Percentiles rank a stretch among this genome's conserved stretches.
These are phyloP conservation scores for Boletales sp. DNA, from an alignment of 768 basidiomycete genomes.

Conservation along the genomic window DNA sequence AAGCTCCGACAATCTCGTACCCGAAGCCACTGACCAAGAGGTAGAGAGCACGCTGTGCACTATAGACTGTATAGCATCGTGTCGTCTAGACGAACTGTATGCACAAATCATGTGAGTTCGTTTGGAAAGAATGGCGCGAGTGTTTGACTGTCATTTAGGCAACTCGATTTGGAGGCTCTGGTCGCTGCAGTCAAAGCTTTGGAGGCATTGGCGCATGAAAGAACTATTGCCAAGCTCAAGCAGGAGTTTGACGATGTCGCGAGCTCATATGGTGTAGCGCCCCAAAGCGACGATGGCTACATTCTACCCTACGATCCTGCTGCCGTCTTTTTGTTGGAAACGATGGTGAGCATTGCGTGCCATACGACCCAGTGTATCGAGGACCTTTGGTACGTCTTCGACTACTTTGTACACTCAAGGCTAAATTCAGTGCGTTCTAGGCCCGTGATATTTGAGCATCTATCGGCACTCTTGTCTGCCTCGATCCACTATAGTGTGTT, in stretches of 20 bases:
- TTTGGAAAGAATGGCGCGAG: not conserved
- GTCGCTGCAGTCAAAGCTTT: slow-evolving; percentile 83
- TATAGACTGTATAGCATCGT: slow-evolving; percentile 92
- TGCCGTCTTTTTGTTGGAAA: slow-evolving; percentile 90
- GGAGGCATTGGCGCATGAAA: slow-evolving; percentile 85
- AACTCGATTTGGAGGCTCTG: slow-evolving; percentile 74
- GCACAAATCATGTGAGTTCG: slow-evolving; percentile 80
- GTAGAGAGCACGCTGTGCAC: slow-evolving; percentile 93
- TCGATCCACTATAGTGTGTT: slow-evolving; percentile 83
- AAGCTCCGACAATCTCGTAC: slow-evolving; percentile 70
- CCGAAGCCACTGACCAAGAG: slow-evolving; percentile 87
- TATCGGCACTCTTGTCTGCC: slow-evolving; percentile 74
- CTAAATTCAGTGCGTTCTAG: slow-evolving; percentile 38
- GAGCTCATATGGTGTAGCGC: slow-evolving; percentile 29
- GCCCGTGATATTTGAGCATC: slow-evolving; percentile 93
- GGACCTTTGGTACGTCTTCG: slow-evolving; percentile 73
- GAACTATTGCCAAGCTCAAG: slow-evolving; percentile 77
- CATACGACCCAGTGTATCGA: slow-evolving; percentile 75
- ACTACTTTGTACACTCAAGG: not conserved
- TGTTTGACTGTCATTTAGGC: slow-evolving; percentile 42
- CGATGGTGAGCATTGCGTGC: slow-evolving; percentile 86
- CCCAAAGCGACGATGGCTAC: slow-evolving; percentile 41
- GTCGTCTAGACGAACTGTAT: slow-evolving; percentile 92
- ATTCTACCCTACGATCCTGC: slow-evolving; percentile 91
- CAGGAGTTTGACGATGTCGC: slow-evolving; percentile 61